Base-by-base conservation (phyloP, 2,329 filamentous ascomycete genomes). In the Beauveria sp. region DNA sequence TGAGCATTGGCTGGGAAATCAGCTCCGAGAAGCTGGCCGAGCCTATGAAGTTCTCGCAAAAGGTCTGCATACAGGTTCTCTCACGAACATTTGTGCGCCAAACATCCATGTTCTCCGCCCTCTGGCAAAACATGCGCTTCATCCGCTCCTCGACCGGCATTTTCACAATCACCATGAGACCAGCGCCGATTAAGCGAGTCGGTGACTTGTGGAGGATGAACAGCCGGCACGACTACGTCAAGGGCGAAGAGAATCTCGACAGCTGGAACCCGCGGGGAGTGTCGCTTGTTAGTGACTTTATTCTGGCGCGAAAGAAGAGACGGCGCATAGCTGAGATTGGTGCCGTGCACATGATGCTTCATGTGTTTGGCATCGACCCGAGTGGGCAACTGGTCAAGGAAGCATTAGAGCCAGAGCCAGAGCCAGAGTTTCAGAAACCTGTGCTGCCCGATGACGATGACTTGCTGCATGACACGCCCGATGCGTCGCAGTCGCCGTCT, bases 191-290 rank as follows among this genome's bases (percentile, higher is more conserved):
- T 55, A 97, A 97, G 75, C 85, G 91, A 52, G 91, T 92, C 0
- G 91, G 91, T 3, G 94, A 99, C 71, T 80, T 99, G 14, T 99
- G 94, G 94, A 86, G 94, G 59, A 91, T 97, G 86, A 96, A 92
- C 72, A 97, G 92, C 18, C 88, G 91, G 63, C 89, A 96, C 68
- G 91, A 96, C 72, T 97, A 97, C 70, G 90, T 99, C 68, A 97
- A 96, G 73, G 94, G 94, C 60, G 92, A 99, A 74, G 94, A 99
- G 73, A 82, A 87, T 54, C 79, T 99, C 44, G 86, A 81, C 2
- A 86, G 86, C 61, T 99, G 94, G 94, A 86, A 87, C 8, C 93
- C 94, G 2, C 84, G 94, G 47, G 92, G 94, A 41, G 90, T 97
- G 3, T 96, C 91, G 0, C 77, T 99, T 0, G 88, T 99, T n/a